Evolutionary conservation across 2,329 filamentous ascomycete species (phyloP).

Genomic region (Trichoderma hamatum): DNA sequence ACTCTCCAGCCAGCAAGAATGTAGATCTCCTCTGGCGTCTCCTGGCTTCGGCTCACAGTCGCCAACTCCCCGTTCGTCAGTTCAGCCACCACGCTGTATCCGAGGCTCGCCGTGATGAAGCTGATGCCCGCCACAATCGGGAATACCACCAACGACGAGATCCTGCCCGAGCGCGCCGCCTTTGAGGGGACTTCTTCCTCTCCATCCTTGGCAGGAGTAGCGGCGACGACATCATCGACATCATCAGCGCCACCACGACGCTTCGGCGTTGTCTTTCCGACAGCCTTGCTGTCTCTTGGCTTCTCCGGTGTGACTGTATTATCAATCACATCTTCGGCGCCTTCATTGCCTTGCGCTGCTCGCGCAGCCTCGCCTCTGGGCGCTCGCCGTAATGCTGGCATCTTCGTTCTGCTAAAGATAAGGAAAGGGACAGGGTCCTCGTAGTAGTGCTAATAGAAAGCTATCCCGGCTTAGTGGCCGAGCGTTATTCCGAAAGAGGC

Average conservation of each 20-base stretch:
- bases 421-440: neutral
- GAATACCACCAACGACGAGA: conserved; percentile 47
- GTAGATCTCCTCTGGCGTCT: conserved; percentile 64
- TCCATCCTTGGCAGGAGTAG: neutral
- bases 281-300: neutral
- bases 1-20: conserved; percentile 57
- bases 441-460: neutral
- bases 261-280: conserved; percentile 9
- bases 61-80: conserved; percentile 68
- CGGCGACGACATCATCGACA: neutral
- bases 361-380: conserved; percentile 16
- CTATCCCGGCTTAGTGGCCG: neutral
- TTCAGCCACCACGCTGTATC: conserved; percentile 64
- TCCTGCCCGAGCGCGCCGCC: conserved; percentile 2
- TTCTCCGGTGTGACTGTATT: neutral
- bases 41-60: conserved; percentile 64
- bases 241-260: conserved; percentile 5
- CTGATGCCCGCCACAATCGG: conserved; percentile 57
- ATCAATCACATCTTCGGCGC: neutral
- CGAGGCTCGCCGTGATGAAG: conserved; percentile 64
- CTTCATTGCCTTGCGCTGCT: neutral
- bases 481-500: neutral
- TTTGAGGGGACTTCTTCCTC: neutral
- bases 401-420: neutral
- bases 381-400: conserved; percentile 25